phyloP scores from a whole-genome alignment of 2,329 filamentous ascomycete genomes.

The Orbilia javanica region DNA sequence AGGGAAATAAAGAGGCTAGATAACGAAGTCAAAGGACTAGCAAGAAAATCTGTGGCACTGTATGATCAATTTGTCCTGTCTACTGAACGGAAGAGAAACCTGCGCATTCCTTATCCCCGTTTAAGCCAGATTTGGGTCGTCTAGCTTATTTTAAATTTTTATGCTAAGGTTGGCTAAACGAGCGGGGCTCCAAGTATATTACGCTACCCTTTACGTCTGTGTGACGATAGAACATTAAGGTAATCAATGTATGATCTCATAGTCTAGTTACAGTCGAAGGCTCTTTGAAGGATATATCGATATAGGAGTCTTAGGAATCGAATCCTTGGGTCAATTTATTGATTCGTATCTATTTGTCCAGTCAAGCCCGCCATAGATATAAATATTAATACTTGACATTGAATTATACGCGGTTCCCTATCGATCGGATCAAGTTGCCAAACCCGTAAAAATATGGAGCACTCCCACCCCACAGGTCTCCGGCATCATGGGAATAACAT shows the following conservation, averaged over 20 bases:
- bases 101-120: slow-evolving; percentile 24
- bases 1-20: slow-evolving; percentile 12
- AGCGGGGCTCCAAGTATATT: no score
- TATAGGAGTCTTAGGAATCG: neutral
- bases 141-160: slow-evolving; percentile 4
- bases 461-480: no score
- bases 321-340: neutral
- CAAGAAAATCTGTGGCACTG: neutral
- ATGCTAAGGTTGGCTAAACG: no score
- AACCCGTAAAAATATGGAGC: no score
- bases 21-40: slow-evolving; percentile 5
- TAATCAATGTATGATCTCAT: no score
- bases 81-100: slow-evolving; percentile 14
- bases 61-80: slow-evolving; percentile 45
- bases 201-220: no score
- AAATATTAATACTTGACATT: neutral
- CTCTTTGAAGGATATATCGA: no score
- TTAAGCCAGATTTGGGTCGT: slow-evolving; percentile 42
- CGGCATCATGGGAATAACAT: neutral
- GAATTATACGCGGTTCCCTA: neutral
- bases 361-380: neutral
- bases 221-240: no score
- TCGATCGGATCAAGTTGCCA: neutral
- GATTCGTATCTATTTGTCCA: neutral
- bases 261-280: no score